A percentile compares a stretch with the other conserved stretches of the same genome.
These are phyloP conservation scores for Piromyces finnis DNA, from an alignment of 192 early-diverging fungal genomes.

Conservation along the genomic window DNA sequence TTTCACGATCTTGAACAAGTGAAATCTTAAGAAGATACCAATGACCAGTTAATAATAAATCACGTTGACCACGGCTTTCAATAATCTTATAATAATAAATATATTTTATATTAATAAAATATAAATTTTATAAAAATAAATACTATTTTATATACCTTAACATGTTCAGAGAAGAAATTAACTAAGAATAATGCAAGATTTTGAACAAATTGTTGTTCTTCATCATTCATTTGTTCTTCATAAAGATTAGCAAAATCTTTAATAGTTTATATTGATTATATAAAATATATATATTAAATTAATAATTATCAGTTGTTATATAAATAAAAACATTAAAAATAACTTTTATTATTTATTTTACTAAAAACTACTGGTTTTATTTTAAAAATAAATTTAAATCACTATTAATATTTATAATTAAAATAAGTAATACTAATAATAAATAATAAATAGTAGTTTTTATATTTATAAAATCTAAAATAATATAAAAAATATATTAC, in stretches of 20 bases:
- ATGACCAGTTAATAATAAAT: slow-evolving; percentile 46
- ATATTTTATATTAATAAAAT: too few species aligned
- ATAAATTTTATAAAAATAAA: neutral
- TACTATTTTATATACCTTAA: slow-evolving; percentile 35
- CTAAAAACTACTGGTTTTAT: too few species aligned
- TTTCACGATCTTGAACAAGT: slow-evolving; percentile 81
- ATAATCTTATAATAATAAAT: neutral
- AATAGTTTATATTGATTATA: too few species aligned
- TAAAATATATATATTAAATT: too few species aligned
- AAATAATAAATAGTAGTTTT: too few species aligned
- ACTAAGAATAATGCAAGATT: slow-evolving; percentile 88
- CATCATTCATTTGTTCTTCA: slow-evolving; percentile 56
- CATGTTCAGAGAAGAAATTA: slow-evolving; percentile 62
- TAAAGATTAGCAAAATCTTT: slow-evolving; percentile 67
- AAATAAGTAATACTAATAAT: too few species aligned
- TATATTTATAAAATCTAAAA: too few species aligned
- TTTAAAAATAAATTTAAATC: too few species aligned
- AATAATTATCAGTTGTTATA: too few species aligned
- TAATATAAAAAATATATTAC: slow-evolving; percentile 29
- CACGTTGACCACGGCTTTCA: neutral
- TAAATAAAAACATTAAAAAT: too few species aligned
- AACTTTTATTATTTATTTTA: too few species aligned
- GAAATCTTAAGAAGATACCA: slow-evolving; percentile 80
- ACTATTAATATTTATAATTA: too few species aligned
- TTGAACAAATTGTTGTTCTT: slow-evolving; percentile 91